phyloP scores from a whole-genome alignment of 768 basidiomycete genomes.

The Suillus subalutaceus region DNA sequence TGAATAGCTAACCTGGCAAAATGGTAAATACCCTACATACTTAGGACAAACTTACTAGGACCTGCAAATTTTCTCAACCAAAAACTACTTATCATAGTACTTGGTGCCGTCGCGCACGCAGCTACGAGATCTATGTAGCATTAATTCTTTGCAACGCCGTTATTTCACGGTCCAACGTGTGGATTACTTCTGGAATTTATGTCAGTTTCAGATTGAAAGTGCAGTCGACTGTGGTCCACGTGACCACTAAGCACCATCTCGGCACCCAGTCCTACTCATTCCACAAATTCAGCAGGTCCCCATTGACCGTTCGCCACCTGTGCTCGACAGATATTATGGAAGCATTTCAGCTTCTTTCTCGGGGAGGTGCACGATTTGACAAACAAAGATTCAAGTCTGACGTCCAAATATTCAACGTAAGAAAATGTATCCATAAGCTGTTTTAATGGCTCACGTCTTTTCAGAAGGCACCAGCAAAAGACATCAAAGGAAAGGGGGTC shows the following conservation, averaged over 20 bases:
- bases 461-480: constrained; percentile 29
- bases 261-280: neutral
- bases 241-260: neutral
- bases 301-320: neutral
- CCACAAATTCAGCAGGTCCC: neutral
- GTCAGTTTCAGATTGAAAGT: neutral
- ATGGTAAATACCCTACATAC: neutral
- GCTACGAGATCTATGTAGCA: neutral
- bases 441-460: constrained; percentile 8
- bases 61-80: neutral
- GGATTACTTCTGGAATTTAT: neutral
- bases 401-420: constrained; percentile 69
- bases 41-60: neutral
- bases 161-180: neutral
- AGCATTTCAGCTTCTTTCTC: constrained; percentile 86
- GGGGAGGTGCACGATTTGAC: constrained; percentile 83
- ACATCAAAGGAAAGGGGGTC: constrained; percentile 26
- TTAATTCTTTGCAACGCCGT: neutral
- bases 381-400: constrained; percentile 74
- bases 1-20: neutral
- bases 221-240: neutral
- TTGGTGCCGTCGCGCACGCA: neutral
- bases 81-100: neutral
- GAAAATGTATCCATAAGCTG: constrained; percentile 19
- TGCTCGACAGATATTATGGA: constrained; percentile 54